Conservation (phyloP, 2,329 filamentous ascomycete genomes). For the Plectosphaerella sp. region DNA sequence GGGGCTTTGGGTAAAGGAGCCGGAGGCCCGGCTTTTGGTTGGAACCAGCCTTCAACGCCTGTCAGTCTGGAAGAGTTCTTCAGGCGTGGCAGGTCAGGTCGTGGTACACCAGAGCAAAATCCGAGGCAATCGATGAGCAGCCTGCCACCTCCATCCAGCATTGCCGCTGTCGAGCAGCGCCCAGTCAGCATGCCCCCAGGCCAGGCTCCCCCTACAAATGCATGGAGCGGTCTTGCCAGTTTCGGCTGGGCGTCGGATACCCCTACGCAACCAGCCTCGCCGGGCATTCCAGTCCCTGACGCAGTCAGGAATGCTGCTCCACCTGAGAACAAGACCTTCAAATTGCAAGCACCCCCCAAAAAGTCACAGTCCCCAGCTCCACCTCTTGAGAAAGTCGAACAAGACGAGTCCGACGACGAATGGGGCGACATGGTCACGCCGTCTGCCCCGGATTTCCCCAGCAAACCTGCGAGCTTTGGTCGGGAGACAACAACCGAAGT, state of each 20-base stretch:
- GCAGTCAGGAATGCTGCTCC: no score
- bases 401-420: slow-evolving; percentile 47
- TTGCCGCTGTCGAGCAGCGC: slow-evolving; percentile 1
- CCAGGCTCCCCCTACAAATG: neutral
- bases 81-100: slow-evolving; percentile 21
- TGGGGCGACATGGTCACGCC: slow-evolving; percentile 58
- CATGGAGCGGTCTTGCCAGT: slow-evolving; percentile 10
- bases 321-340: neutral
- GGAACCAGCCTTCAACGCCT: slow-evolving; percentile 50
- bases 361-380: slow-evolving; percentile 6
- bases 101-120: slow-evolving; percentile 2
- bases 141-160: neutral
- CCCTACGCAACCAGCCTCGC: neutral
- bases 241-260: slow-evolving; percentile 23
- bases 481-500: neutral
- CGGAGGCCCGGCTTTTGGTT: slow-evolving; percentile 53
- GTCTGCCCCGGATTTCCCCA: slow-evolving; percentile 15
- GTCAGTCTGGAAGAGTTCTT: slow-evolving; percentile 45
- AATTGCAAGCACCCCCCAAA: neutral
- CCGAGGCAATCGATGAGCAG: slow-evolving; percentile 12
- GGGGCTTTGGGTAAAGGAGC: slow-evolving; percentile 28
- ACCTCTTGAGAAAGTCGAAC: slow-evolving; percentile 2
- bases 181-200: neutral
- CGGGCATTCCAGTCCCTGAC: no score
- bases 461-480: neutral